These are phyloP conservation scores for Phragmites australis DNA, from an alignment of 176 grass and related monocot genomes.

Conservation along the genomic window DNA sequence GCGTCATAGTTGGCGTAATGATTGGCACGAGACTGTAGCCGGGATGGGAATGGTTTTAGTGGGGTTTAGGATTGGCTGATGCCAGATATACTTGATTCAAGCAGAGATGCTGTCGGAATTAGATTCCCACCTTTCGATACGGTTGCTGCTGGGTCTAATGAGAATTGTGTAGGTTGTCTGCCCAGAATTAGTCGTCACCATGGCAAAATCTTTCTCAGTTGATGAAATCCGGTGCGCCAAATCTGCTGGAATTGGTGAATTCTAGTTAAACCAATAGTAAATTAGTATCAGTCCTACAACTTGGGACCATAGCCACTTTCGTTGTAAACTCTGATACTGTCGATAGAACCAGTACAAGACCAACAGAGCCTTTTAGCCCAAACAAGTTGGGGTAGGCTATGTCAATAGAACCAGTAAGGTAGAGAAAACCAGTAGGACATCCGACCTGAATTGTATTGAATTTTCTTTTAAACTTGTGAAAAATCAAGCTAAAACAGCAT, in stretches of 20 bases:
- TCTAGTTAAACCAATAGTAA: background rate
- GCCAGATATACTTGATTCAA: conserved; percentile 28
- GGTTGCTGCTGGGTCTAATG: background rate
- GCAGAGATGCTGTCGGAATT: conserved; percentile 6
- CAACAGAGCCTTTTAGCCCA: too few relatives aligned
- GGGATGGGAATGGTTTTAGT: background rate
- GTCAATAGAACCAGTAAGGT: background rate
- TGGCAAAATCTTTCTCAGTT: background rate
- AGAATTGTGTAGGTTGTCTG: background rate
- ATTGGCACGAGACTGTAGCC: background rate
- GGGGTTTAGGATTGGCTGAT: background rate
- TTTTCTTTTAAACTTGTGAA: background rate
- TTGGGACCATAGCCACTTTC: background rate
- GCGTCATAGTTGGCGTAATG: background rate
- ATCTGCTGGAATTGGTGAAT: background rate
- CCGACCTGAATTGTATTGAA: background rate
- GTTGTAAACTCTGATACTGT: background rate
- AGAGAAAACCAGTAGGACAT: conserved; percentile 4
- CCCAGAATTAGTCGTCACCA: background rate
- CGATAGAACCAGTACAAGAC: too few relatives aligned
- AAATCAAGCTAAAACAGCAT: background rate
- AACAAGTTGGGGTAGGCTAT: too few relatives aligned
- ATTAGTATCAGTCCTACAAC: background rate
- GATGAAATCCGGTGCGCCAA: background rate
- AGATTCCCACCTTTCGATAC: conserved; percentile 22